Conservation (phyloP, 2,329 filamentous ascomycete genomes). For the Botryotinia convoluta region DNA sequence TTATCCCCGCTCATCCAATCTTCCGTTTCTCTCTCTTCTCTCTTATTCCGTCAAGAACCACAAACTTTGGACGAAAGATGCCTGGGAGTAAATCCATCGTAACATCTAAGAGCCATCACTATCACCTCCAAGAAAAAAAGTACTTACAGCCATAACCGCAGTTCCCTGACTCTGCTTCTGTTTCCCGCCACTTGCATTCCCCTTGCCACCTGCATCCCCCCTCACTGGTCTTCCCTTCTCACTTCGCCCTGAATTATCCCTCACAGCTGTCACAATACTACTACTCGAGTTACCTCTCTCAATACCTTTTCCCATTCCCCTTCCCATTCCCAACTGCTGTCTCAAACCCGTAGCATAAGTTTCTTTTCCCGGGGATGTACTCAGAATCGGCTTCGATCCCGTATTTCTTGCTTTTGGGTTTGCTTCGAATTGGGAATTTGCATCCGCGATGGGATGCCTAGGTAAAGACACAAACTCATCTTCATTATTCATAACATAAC, state of each 20-base stretch:
- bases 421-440: background rate
- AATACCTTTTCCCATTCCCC: background rate
- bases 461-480: conserved; percentile 2
- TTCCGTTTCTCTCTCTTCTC: background rate
- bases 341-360: background rate
- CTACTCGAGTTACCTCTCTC: conserved; percentile 30
- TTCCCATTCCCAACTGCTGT: background rate
- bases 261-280: conserved; percentile 32
- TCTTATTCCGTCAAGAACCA: background rate
- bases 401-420: background rate
- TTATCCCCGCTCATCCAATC: background rate
- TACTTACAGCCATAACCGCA: conserved; percentile 19
- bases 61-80: background rate
- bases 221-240: background rate
- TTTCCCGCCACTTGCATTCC: background rate
- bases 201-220: conserved; percentile 21
- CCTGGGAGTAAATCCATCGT: no score
- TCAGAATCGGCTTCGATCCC: background rate
- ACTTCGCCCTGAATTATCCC: conserved; percentile 28
- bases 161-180: conserved; percentile 5
- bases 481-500: conserved; percentile 13
- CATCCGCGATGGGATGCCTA: background rate
- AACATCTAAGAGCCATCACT: background rate
- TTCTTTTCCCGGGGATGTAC: background rate
- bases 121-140: background rate